A percentile compares a stretch with the other conserved stretches of the same genome.
Evolutionary conservation across 2,329 filamentous ascomycete species (phyloP).

Genomic region (Penicillium sp.): DNA sequence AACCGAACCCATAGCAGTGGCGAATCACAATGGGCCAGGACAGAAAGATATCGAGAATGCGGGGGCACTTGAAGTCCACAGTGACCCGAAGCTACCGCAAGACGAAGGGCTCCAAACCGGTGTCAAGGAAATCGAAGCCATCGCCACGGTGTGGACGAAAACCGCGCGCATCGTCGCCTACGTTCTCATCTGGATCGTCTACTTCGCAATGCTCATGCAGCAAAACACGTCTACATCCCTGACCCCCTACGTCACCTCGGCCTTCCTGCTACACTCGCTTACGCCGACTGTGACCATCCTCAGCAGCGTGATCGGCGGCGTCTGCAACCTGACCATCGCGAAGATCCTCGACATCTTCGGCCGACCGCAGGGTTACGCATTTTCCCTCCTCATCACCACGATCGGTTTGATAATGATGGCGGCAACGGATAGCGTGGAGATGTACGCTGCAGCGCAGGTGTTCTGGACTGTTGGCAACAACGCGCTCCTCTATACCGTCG

Average conservation of each 20-base stretch:
- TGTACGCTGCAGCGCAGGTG: constrained; percentile 66
- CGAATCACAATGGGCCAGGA: neutral
- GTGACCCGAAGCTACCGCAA: neutral
- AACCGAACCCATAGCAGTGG: neutral
- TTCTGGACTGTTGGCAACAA: constrained; percentile 62
- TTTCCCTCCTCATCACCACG: constrained; percentile 55
- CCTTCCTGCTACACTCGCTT: neutral
- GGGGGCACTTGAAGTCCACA: neutral
- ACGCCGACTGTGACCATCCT: constrained; percentile 56
- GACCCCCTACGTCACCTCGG: neutral
- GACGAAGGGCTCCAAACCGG: neutral
- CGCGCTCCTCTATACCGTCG: neutral
- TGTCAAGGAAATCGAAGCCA: neutral
- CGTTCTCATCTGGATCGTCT: neutral
- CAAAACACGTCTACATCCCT: neutral
- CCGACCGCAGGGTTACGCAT: constrained; percentile 60
- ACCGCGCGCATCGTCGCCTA: neutral
- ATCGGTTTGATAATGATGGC: constrained; percentile 65
- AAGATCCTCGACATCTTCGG: constrained; percentile 68
- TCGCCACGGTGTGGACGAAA: neutral
- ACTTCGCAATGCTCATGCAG: neutral
- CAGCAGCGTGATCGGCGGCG: constrained; percentile 59
- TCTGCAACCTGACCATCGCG: constrained; percentile 64
- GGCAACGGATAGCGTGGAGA: constrained; percentile 62
- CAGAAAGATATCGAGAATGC: neutral